Conservation (phyloP, 805 yeast genomes). For the Hanseniaspora hatyaiensis region DNA sequence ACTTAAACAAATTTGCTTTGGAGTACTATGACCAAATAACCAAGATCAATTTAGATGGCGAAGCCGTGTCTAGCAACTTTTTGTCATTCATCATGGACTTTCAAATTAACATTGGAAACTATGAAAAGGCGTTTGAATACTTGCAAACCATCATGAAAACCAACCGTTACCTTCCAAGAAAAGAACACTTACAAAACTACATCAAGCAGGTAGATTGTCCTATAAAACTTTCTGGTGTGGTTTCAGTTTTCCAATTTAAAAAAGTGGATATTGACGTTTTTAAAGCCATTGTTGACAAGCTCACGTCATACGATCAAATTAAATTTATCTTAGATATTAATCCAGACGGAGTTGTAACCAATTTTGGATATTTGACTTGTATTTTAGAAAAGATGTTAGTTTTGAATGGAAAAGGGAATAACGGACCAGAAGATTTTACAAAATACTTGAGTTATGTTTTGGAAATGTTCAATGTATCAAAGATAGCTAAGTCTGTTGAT, state of each 20-base stretch:
- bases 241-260: slow-evolving; percentile 4
- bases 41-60: slow-evolving; percentile 1
- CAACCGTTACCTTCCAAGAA: slow-evolving; percentile 5
- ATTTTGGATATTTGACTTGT: neutral
- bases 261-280: neutral
- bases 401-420: neutral
- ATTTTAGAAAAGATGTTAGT: neutral
- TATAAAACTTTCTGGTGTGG: neutral
- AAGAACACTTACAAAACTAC: slow-evolving; percentile 4
- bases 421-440: neutral
- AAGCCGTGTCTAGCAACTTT: slow-evolving; percentile 3
- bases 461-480: neutral
- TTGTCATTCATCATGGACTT: slow-evolving; percentile 5
- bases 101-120: neutral
- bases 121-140: neutral
- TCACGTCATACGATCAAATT: slow-evolving; percentile 4
- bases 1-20: neutral
- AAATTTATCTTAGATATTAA: slow-evolving; percentile 11
- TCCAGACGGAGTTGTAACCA: neutral
- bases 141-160: neutral
- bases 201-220: slow-evolving; percentile 2
- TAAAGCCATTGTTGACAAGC: neutral
- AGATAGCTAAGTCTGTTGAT: neutral
- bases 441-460: slow-evolving; percentile 3
- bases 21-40: neutral